Evolutionary conservation across 192 early-diverging fungal genomes (phyloP).

Genomic region (Spizellomyces punctatus): DNA sequence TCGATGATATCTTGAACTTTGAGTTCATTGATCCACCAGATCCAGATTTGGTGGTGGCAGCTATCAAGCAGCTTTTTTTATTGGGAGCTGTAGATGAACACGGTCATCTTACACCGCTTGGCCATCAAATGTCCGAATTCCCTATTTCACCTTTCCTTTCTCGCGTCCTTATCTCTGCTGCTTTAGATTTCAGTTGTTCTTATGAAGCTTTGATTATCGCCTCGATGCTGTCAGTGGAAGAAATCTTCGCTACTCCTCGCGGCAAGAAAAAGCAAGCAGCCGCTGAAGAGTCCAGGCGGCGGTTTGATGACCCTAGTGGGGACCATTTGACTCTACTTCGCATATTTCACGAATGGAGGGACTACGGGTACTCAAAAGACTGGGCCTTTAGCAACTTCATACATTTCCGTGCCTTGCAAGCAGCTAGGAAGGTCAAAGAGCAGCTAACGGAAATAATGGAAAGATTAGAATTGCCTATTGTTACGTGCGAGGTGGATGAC

Average conservation of each 20-base stretch:
- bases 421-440: constrained; percentile 46
- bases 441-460: constrained; percentile 49
- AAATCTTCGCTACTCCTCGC: constrained; percentile 44
- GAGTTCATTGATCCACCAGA: constrained; percentile 66
- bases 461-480: constrained; percentile 35
- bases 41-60: constrained; percentile 39
- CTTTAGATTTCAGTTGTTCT: constrained; percentile 40
- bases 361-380: constrained; percentile 21
- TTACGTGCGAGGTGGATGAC: constrained; percentile 8
- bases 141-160: constrained; percentile 52
- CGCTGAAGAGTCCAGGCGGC: constrained; percentile 33
- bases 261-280: constrained; percentile 30
- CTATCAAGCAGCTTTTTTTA: constrained; percentile 49
- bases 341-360: constrained; percentile 49
- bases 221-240: constrained; percentile 56
- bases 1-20: constrained; percentile 58
- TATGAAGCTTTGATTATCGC: constrained; percentile 52
- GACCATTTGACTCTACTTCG: constrained; percentile 56
- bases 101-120: constrained; percentile 48
- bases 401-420: constrained; percentile 49
- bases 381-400: constrained; percentile 51
- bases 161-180: constrained; percentile 41
- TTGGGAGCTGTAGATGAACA: constrained; percentile 54
- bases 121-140: constrained; percentile 47
- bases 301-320: constrained; percentile 40